A percentile compares a stretch with the other conserved stretches of the same genome.
phyloP scores from a whole-genome alignment of 2,329 filamentous ascomycete species.

The Aspergillus sp. region DNA sequence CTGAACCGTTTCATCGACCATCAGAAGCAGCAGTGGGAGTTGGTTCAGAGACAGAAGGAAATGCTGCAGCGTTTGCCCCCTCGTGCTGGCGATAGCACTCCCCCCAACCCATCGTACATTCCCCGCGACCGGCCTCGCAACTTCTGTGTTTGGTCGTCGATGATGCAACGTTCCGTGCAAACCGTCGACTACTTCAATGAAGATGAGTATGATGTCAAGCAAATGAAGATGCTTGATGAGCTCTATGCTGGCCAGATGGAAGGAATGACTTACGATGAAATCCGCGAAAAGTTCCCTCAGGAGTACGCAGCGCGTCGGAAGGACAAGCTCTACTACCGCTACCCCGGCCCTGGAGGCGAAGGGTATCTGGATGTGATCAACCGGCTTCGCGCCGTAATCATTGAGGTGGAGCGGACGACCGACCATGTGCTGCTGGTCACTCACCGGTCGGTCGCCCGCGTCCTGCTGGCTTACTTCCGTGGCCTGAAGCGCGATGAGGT shows the following conservation, averaged over 20 bases:
- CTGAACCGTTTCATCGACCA: slow-evolving; percentile 81
- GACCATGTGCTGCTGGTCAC: slow-evolving; percentile 92
- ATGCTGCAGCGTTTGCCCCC: slow-evolving; percentile 83
- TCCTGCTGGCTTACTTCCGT: slow-evolving; percentile 95
- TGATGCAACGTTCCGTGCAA: slow-evolving; percentile 87
- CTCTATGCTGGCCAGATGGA: slow-evolving; percentile 92
- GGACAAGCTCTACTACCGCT: slow-evolving; percentile 95
- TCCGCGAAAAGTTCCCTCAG: slow-evolving; percentile 72
- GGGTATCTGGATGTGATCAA: slow-evolving; percentile 97
- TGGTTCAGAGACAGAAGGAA: slow-evolving; percentile 76
- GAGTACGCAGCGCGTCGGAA: slow-evolving; percentile 77
- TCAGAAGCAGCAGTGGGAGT: slow-evolving; percentile 78
- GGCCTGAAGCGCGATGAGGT: slow-evolving; percentile 88
- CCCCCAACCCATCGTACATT: slow-evolving; percentile 81
- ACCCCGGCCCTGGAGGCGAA: slow-evolving; percentile 92
- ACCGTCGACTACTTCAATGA: slow-evolving; percentile 91
- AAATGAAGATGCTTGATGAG: slow-evolving; percentile 97
- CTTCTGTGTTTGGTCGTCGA: slow-evolving; percentile 98
- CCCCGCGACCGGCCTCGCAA: slow-evolving; percentile 68
- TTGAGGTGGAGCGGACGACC: slow-evolving; percentile 95
- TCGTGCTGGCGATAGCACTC: slow-evolving; percentile 84
- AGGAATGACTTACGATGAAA: slow-evolving; percentile 91
- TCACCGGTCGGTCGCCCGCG: slow-evolving; percentile 87
- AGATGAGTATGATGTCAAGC: slow-evolving; percentile 93
- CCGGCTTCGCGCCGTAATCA: slow-evolving; percentile 89